Base-by-base conservation (phyloP, 768 basidiomycete species). In the Termitomyces sp. region DNA sequence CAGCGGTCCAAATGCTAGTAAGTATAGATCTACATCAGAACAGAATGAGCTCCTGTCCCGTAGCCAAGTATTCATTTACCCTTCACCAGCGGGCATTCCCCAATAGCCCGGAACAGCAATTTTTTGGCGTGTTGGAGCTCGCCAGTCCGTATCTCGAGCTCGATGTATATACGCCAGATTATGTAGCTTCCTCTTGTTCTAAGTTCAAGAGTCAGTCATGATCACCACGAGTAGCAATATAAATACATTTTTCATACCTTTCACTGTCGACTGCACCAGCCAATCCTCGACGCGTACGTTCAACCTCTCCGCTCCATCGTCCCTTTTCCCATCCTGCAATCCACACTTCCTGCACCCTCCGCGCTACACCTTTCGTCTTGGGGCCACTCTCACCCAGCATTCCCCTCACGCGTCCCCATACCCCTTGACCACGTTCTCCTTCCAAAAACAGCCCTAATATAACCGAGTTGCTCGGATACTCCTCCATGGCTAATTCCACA, bases 281-380 rank as follows among this genome's bases (percentile, higher is more conserved):
- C 63, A 94, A 73, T 40, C 87, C 84, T 63, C 75, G 83, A 63
- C 92, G 74, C 40, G 86, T 87, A 59, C 91, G 80, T 72, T 94
- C 91, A 45, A 83, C 72, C 71, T 93, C 90, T 53, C 75, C 77
- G 52, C 79, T 75, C 91, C 91, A 92, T 42, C 85, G 78, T 2
- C 86, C 85, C 68, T 76, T 81, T 71, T 91, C 87, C 91, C 90
- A 92, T n/a, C 87, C 81, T 10, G 86, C 84, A 2, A 91, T 76
- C 91, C 92, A 94, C 0, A 91, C 83, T 66, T 94, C 90, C 63
- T 83, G 79, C 4, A 83, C 73, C 59, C 87, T 76, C 68, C 89
- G 76, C 45, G 79, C 72, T 14, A 92, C 75, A 59, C 79, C 80
- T 70, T 89, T 91, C 60, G 80, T 76, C 57, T 71, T 74, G 9